phyloP scores from a whole-genome alignment of 1,139 yeast genomes.

The Magnusiomyces suaveolens region DNA sequence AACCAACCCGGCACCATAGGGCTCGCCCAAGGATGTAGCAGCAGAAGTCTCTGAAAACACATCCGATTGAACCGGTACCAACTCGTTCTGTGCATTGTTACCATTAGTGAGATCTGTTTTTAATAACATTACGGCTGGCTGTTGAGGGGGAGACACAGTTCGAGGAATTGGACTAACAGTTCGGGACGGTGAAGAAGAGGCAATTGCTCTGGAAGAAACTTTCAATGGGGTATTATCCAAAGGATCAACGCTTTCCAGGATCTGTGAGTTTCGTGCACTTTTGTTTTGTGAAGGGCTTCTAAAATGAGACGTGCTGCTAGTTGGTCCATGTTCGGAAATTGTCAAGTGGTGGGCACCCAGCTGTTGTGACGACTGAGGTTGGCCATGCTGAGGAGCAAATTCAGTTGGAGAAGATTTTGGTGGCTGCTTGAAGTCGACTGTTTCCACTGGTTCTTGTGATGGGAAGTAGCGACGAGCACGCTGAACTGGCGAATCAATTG shows the following conservation, averaged over 20 bases:
- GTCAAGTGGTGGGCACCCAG: neutral
- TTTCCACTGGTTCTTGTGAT: constrained; percentile 12
- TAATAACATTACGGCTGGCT: neutral
- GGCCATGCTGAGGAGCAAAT: constrained; percentile 22
- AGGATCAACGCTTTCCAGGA: constrained; percentile 13
- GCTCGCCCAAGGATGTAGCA: constrained; percentile 28
- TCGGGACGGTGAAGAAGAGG: too few species aligned
- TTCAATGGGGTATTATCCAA: constrained; percentile 12
- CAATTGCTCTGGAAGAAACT: neutral
- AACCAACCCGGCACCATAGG: constrained; percentile 17
- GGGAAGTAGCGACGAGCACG: constrained; percentile 20
- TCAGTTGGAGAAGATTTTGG: constrained; percentile 20
- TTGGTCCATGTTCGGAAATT: neutral
- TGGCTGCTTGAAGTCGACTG: constrained; percentile 13
- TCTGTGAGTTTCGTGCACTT: neutral
- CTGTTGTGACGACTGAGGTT: neutral
- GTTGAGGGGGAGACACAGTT: neutral
- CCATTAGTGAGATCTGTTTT: too few species aligned
- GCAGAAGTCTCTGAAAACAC: constrained; percentile 26
- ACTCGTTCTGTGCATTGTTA: neutral
- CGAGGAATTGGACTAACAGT: neutral
- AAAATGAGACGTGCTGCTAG: neutral
- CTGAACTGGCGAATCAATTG: constrained; percentile 37
- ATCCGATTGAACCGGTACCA: neutral
- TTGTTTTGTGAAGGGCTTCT: neutral